Base-by-base conservation (phyloP, 2,329 filamentous ascomycete genomes). In the Talaromyces sp. region DNA sequence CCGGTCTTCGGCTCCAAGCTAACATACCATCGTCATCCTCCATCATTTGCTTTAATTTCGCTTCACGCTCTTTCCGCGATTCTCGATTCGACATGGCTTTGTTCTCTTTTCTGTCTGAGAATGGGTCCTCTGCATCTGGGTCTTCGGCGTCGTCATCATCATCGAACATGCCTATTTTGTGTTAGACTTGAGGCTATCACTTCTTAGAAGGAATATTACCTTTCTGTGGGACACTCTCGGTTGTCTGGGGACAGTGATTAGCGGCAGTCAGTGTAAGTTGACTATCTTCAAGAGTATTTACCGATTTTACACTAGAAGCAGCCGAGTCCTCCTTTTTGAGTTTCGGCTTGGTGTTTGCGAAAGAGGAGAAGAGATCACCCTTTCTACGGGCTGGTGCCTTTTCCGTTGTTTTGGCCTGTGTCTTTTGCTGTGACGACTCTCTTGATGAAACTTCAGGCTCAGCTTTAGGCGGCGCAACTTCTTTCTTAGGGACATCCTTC, bases 331-430 rank as follows among this genome's bases (percentile, higher is more conserved):
- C 81, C 68, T 70, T 78, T 72, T 78, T 83, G 69, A 69, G 69
- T 71, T 88, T 91, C 10, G 87, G 83, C 71, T 86, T 91, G 4
- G 88, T 81, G 70, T 88, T 89, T 2, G 91, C 90, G 74, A 96
- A 96, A 0, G 91, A 90, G 66, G 89, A 89, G 83, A 95, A 92
- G 31, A 96, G 86, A 66, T 86, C 85, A 2, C 88, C 86, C 16
- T 80, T 82, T 62, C 86, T 85, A 72, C 91, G 92, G 2, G 84
- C 69, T 6, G 77, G 73, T 2, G 65, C 68, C 37, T 70, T 70
- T 43, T 24, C 68, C 27, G 70, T 68, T 43, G 66, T 66, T 65
- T 73, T 70, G 59, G 35, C 45, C 45, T 75, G 71, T 60, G 69
- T 11, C 41, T 73, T 75, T 1, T 62, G 65, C n/a, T 67, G 65